Percentiles rank a stretch among this genome's conserved stretches.
Conservation (phyloP, 148 eudicot species). For the Chenopodium berlandieri region DNA sequence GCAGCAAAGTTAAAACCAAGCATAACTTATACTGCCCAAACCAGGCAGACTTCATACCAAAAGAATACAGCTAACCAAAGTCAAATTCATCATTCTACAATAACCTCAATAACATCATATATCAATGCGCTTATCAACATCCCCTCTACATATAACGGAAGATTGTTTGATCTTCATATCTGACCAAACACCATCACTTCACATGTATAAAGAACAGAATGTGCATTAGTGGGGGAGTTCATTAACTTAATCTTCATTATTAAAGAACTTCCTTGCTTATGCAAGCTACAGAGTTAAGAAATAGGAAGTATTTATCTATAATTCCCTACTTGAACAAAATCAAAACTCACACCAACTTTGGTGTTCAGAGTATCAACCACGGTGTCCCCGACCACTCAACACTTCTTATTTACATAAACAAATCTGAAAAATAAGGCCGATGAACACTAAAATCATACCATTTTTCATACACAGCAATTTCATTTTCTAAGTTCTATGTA, state of each 20-base stretch:
- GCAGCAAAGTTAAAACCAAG: background rate
- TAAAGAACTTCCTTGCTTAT: background rate
- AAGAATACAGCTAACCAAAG: background rate
- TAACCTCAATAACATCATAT: background rate
- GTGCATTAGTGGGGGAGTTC: background rate
- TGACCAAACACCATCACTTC: background rate
- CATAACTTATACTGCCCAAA: background rate
- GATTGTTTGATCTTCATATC: background rate
- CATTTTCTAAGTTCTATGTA: too few relatives aligned
- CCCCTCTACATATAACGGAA: background rate
- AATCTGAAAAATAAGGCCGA: background rate
- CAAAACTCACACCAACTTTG: background rate
- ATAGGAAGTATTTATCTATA: too few relatives aligned
- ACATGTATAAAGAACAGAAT: background rate
- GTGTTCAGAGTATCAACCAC: background rate
- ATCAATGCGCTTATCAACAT: background rate
- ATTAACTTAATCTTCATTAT: background rate
- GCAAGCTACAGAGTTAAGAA: background rate
- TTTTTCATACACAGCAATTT: too few relatives aligned
- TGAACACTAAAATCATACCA: too few relatives aligned
- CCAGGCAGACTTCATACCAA: background rate
- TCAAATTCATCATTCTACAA: background rate
- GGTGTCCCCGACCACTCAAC: background rate
- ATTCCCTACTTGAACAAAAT: background rate
- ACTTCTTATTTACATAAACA: background rate